Conservation (phyloP, 371 early-diverging fungal species). For the Mortierella sp. region DNA sequence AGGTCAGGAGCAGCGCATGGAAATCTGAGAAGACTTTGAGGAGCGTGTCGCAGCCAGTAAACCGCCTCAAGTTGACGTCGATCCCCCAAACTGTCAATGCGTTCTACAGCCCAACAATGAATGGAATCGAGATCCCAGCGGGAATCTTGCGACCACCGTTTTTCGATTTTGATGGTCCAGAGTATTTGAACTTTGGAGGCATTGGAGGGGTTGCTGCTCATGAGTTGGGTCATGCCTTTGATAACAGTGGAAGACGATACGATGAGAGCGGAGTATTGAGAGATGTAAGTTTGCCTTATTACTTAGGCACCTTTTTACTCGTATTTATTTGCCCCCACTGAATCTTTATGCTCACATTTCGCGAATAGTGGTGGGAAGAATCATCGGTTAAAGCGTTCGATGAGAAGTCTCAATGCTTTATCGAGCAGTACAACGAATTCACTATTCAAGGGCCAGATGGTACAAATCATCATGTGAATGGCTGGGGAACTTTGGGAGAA, state of each 20-base stretch:
- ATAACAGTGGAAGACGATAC: not conserved
- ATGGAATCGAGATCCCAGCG: slow-evolving; percentile 34
- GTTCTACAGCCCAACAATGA: slow-evolving; percentile 33
- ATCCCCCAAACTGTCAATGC: slow-evolving; percentile 43
- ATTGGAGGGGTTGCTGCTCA: slow-evolving; percentile 35
- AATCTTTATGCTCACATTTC: not conserved
- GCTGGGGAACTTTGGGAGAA: slow-evolving; percentile 74
- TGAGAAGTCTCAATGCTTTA: slow-evolving; percentile 67
- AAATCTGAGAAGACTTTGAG: slow-evolving; percentile 15
- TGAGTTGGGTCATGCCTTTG: slow-evolving; percentile 22
- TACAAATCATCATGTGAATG: slow-evolving; percentile 60
- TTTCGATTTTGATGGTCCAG: slow-evolving; percentile 25
- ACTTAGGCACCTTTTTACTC: not conserved
- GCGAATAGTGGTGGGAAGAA: not conserved
- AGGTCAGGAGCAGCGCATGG: slow-evolving; percentile 24
- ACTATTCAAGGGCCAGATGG: slow-evolving; percentile 23
- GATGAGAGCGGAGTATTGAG: not conserved
- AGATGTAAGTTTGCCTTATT: not conserved
- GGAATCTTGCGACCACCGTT: slow-evolving; percentile 41
- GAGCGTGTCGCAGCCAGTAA: not conserved
- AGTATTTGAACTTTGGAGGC: slow-evolving; percentile 42
- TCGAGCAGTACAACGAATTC: slow-evolving; percentile 67
- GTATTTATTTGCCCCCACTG: not conserved
- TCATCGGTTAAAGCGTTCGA: slow-evolving; percentile 53
- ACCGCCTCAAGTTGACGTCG: slow-evolving; percentile 11